phyloP scores from a whole-genome alignment of 1,284 basidiomycete species.

The Schizophyllum commune region DNA sequence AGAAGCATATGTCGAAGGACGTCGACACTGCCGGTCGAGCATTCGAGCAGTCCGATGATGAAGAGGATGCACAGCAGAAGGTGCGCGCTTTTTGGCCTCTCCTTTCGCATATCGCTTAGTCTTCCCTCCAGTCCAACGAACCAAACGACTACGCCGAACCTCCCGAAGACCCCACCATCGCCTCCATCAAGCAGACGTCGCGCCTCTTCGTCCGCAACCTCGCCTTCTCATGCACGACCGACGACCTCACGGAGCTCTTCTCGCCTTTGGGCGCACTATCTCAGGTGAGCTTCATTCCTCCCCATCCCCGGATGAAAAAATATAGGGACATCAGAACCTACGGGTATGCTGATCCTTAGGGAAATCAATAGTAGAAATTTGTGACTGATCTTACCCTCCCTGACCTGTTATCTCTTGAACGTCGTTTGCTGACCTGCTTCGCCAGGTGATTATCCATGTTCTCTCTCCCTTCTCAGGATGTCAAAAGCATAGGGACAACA shows the following conservation, averaged over 20 bases:
- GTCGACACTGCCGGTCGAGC: constrained; percentile 39
- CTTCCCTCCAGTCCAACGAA: background rate
- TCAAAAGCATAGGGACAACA: background rate
- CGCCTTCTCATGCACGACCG: constrained; percentile 74
- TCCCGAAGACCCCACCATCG: constrained; percentile 39
- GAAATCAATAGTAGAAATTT: constrained; percentile 37
- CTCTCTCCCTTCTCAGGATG: background rate
- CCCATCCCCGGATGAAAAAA: constrained; percentile 13
- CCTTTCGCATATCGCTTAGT: background rate
- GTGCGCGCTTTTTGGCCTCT: constrained; percentile 7
- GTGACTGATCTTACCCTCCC: constrained; percentile 23
- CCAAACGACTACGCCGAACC: constrained; percentile 8
- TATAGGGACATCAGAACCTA: constrained; percentile 39
- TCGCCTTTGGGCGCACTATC: constrained; percentile 63
- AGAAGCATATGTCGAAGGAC: constrained; percentile 48
- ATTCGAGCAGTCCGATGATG: constrained; percentile 57
- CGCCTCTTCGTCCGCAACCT: constrained; percentile 91
- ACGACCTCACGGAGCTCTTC: constrained; percentile 69
- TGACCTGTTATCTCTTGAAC: background rate
- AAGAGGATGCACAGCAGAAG: constrained; percentile 21
- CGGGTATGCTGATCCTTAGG: constrained; percentile 32
- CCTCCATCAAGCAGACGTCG: constrained; percentile 70
- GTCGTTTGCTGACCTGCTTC: background rate
- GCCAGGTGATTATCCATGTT: background rate
- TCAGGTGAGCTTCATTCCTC: constrained; percentile 43